These are phyloP conservation scores for Chrysosphaeria jannelii DNA, from an alignment of 2,329 filamentous ascomycete species.

Conservation along the genomic window DNA sequence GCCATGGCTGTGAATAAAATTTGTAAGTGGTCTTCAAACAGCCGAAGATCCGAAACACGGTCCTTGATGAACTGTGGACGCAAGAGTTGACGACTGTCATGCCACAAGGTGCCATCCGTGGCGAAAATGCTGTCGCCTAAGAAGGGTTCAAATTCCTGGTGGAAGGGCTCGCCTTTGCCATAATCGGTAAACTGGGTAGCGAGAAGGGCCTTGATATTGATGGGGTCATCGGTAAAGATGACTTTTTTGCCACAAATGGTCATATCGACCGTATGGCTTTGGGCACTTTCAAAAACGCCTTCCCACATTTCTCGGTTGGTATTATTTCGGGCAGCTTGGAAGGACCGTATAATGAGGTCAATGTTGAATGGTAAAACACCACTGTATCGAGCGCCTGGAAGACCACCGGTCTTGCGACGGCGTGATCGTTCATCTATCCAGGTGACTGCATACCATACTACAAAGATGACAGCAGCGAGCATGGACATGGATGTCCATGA, in stretches of 20 bases:
- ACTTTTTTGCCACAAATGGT: conserved; percentile 24
- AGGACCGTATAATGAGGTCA: conserved; percentile 28
- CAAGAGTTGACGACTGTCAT: conserved; percentile 50
- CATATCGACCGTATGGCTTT: conserved; percentile 27
- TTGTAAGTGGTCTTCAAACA: conserved; percentile 53
- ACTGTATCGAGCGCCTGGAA: not conserved
- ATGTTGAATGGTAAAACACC: conserved; percentile 17
- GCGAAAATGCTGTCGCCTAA: conserved; percentile 51
- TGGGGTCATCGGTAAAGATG: conserved; percentile 51
- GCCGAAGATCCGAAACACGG: conserved; percentile 50
- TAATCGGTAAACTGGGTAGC: conserved; percentile 65
- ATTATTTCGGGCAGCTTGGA: conserved; percentile 20
- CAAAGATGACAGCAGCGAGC: conserved; percentile 10
- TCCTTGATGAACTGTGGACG: conserved; percentile 69
- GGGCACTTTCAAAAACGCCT: conserved; percentile 14
- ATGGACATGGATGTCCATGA: conserved; percentile 12
- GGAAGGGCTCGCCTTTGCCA: conserved; percentile 52
- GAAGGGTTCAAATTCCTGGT: conserved; percentile 44
- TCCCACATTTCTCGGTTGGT: conserved; percentile 31
- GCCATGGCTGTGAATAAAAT: conserved; percentile 39
- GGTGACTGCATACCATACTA: conserved; percentile 8
- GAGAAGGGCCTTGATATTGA: conserved; percentile 79
- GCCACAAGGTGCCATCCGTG: conserved; percentile 56
- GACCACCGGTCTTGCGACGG: conserved; percentile 3
- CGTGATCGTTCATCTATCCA: conserved; percentile 1